These are phyloP conservation scores for Ophiognomonia clavigignenti-juglandacearum DNA, from an alignment of 2,329 filamentous ascomycete genomes.

Conservation along the genomic window DNA sequence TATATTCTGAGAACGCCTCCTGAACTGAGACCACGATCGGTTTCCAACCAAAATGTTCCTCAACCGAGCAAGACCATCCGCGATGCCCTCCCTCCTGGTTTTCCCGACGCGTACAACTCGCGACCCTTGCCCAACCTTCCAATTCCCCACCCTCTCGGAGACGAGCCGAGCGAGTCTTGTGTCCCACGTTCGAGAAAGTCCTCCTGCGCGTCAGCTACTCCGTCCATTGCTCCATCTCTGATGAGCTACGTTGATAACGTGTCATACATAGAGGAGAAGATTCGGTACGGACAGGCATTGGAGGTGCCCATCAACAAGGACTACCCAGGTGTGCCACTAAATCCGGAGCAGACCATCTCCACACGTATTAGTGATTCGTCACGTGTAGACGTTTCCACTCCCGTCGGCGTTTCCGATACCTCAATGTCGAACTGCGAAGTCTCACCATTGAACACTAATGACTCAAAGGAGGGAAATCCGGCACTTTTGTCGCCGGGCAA, in stretches of 20 bases:
- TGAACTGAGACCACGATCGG: slow-evolving; percentile 10
- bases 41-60: slow-evolving; percentile 17
- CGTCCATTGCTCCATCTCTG: slow-evolving; percentile 14
- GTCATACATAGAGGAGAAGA: slow-evolving; percentile 12
- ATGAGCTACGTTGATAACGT: slow-evolving; percentile 11
- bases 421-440: slow-evolving; percentile 8
- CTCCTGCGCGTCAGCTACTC: slow-evolving; percentile 14
- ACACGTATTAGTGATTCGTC: not conserved
- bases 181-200: slow-evolving; percentile 11
- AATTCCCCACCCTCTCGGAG: slow-evolving; percentile 4
- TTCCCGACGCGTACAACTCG: slow-evolving; percentile 19
- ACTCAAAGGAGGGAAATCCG: not conserved
- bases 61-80: slow-evolving; percentile 28
- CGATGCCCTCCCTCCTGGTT: slow-evolving; percentile 18
- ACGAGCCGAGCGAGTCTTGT: slow-evolving; percentile 3
- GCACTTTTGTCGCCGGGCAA: not conserved
- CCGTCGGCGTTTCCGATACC: not conserved
- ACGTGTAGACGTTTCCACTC: not conserved
- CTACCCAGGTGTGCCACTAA: not conserved
- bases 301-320: slow-evolving; percentile 6
- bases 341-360: not conserved
- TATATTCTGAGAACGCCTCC: slow-evolving; percentile 9
- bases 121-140: slow-evolving; percentile 27
- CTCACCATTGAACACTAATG: not conserved
- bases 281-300: slow-evolving; percentile 11